Evolutionary conservation across 345 rosid species (phyloP).

Genomic region (Draba incana): DNA sequence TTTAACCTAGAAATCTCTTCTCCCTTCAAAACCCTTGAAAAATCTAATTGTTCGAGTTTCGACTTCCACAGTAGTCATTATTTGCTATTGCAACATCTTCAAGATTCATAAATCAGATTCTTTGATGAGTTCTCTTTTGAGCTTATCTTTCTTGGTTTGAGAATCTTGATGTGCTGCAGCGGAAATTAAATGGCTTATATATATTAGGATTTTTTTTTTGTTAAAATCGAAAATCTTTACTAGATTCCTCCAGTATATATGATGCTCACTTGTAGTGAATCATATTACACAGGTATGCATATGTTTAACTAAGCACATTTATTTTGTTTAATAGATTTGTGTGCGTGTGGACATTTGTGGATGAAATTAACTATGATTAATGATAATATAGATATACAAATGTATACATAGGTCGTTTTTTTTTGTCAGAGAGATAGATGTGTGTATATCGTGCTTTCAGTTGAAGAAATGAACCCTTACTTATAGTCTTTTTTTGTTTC

Average conservation of each 20-base stretch:
- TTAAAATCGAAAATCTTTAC: background rate
- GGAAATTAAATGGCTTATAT: conserved; percentile 36
- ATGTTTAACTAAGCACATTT: background rate
- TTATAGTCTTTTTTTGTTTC: background rate
- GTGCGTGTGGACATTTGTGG: background rate
- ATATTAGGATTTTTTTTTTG: background rate
- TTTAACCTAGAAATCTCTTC: no score
- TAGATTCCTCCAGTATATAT: background rate
- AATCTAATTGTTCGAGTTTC: no score
- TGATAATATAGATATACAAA: background rate
- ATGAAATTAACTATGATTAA: background rate
- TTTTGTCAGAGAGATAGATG: no score
- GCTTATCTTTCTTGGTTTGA: conserved; percentile 36
- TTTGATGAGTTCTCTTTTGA: conserved; percentile 29
- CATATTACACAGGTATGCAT: conserved; percentile 21
- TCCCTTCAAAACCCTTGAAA: no score
- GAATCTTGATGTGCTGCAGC: conserved; percentile 50
- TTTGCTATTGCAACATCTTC: conserved; percentile 46
- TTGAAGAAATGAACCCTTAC: background rate
- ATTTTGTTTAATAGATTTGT: background rate
- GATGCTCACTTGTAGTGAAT: background rate
- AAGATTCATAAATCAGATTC: conserved; percentile 45
- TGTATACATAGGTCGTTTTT: background rate
- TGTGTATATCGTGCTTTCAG: background rate
- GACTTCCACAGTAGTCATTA: no score